A percentile compares a stretch with the other conserved stretches of the same genome.
These are phyloP conservation scores for Phytophthora fragariaefolia DNA, from an alignment of 352 stramenopile species.

Conservation along the genomic window DNA sequence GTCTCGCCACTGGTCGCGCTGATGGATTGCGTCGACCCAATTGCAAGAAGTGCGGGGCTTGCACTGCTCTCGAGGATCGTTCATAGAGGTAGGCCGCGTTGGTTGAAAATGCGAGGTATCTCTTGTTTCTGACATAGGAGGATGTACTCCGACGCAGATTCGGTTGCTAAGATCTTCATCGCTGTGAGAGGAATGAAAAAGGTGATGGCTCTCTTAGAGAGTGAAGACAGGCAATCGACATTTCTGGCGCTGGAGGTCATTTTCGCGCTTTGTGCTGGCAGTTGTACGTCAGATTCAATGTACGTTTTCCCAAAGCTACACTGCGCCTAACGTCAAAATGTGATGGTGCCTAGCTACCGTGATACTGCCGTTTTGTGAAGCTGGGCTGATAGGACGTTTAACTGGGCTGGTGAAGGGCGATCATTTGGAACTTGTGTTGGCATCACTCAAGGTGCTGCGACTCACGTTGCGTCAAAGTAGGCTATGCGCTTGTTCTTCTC, in stretches of 20 bases:
- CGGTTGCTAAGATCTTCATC: conserved; percentile 56
- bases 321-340: too few species aligned
- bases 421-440: conserved; percentile 42
- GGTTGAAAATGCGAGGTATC: background rate
- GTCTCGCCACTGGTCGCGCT: conserved; percentile 68
- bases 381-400: conserved; percentile 50
- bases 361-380: conserved; percentile 49
- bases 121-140: too few species aligned
- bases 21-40: conserved; percentile 53
- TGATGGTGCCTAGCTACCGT: conserved; percentile 54
- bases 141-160: conserved; percentile 33
- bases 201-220: conserved; percentile 47
- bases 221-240: conserved; percentile 37
- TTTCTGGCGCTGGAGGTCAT: conserved; percentile 64
- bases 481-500: conserved; percentile 6
- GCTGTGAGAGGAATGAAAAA: conserved; percentile 57
- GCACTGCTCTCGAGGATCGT: conserved; percentile 63
- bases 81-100: conserved; percentile 37
- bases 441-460: conserved; percentile 60
- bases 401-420: conserved; percentile 40
- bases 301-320: too few species aligned
- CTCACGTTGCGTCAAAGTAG: conserved; percentile 57
- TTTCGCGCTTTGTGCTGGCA: conserved; percentile 53
- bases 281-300: too few species aligned
- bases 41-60: conserved; percentile 54